A percentile compares a stretch with the other conserved stretches of the same genome.
Evolutionary conservation across 441 rosid species (phyloP).

Genomic region (Erysimum cheiri): DNA sequence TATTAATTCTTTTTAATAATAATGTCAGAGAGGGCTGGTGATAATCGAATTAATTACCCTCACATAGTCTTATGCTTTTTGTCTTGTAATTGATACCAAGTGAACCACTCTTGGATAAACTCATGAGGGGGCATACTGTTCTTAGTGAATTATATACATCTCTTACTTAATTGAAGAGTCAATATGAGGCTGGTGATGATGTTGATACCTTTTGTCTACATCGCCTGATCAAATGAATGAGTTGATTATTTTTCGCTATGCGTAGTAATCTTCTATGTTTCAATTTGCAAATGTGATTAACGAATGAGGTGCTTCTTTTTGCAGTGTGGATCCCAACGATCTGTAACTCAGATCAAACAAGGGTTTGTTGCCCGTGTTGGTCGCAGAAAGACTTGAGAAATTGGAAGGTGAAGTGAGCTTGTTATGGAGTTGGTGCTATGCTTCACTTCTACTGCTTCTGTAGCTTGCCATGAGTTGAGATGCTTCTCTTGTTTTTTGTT

Average conservation of each 20-base stretch:
- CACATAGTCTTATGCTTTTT: not conserved
- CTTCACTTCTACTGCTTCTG: conserved; percentile 6
- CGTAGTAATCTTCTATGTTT: conserved; percentile 5
- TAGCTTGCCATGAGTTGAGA: conserved; percentile 28
- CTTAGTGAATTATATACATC: not conserved
- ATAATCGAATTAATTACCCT: not conserved
- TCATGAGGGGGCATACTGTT: not conserved
- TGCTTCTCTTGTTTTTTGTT: conserved; percentile 11
- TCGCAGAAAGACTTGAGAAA: conserved; percentile 67
- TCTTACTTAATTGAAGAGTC: not conserved
- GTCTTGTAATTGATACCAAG: not conserved
- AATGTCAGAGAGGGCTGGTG: not conserved
- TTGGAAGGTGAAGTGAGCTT: conserved; percentile 31
- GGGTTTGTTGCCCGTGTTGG: conserved; percentile 90
- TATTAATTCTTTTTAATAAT: not conserved
- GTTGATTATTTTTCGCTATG: not conserved
- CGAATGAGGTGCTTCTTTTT: conserved; percentile 19
- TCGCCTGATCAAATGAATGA: conserved; percentile 15
- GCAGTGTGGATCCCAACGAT: conserved; percentile 96
- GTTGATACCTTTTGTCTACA: not conserved
- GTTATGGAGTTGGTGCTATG: conserved; percentile 14
- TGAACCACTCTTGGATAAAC: not conserved
- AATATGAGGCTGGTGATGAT: conserved; percentile 4
- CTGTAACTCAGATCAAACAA: conserved; percentile 85
- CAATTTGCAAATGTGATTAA: conserved; percentile 6